Evolutionary conservation across 768 basidiomycete species (phyloP), one percentile per base, ranked within the genome.

Genomic region (Tremella fuciformis): DNA sequence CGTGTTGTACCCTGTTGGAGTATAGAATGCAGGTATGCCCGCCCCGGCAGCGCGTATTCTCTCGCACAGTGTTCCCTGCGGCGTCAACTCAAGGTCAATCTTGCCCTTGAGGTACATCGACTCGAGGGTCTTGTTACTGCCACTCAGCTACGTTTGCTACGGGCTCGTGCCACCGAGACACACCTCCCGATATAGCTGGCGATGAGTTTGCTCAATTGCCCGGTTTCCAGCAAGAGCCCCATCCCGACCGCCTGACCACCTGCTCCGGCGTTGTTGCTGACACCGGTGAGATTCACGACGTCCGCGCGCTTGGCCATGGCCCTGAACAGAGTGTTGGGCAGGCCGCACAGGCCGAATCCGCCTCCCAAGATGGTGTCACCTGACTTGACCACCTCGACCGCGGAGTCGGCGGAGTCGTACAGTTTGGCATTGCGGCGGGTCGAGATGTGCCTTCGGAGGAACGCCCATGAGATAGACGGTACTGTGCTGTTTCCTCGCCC

Each of bases 211-310:
- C 53, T 56, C 49, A 74, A 66, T 38, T 71, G 68, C 16, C 62
- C 57, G 3, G 66, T 60, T 24, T 66, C 61, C 46, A 68, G 55
- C 15, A 74, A 55, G 3, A 70, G 73, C 15, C 71, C 73, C 26
- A 18, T n/a, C 3, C 21, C 41, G 50, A 51, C 11, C 73, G 54
- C 8, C 71, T 71, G 18, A 29, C 60, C 7, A 62, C 60, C 71
- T 52, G 70, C 67, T 50, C 74, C 74, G 25, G 71, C 71, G 47
- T 75, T 75, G 60, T 75, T 75, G 19, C 66, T 68, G 13, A 75
- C 71, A 13, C 65, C 70, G 3, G 70, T 75, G 38, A 75, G 55
- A 44, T 73, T 65, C 49, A 67, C 46, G 21, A 75, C 39, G 34
- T 70, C 65, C 11, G 54, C 19, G 13, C 66, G 59, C 7, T 62